These are phyloP conservation scores for Glycine latifolia DNA, from an alignment of 306 rosid species.

Conservation along the genomic window DNA sequence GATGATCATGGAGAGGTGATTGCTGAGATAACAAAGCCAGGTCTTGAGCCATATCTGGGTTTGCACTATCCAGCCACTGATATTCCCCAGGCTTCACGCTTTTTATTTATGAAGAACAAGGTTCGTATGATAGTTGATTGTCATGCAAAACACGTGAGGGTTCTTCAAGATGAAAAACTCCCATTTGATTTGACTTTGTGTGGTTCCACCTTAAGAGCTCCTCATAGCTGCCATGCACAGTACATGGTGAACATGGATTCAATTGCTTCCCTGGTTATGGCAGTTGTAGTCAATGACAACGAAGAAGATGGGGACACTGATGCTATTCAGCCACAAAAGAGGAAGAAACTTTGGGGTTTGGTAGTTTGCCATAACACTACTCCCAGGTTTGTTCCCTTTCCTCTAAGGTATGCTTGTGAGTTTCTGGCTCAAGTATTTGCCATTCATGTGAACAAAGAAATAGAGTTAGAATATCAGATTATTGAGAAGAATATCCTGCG, in stretches of 20 bases:
- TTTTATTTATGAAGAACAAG: slow-evolving; percentile 89
- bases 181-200: slow-evolving; percentile 82
- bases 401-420: slow-evolving; percentile 98
- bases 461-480: slow-evolving; percentile 83
- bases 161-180: slow-evolving; percentile 85
- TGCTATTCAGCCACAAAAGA: slow-evolving; percentile 75
- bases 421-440: slow-evolving; percentile 96
- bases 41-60: slow-evolving; percentile 87
- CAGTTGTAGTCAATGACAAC: slow-evolving; percentile 87
- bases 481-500: slow-evolving; percentile 89
- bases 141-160: slow-evolving; percentile 76
- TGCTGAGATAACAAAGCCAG: slow-evolving; percentile 82
- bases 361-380: slow-evolving; percentile 94
- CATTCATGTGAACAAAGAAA: slow-evolving; percentile 91
- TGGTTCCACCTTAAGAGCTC: slow-evolving; percentile 93
- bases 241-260: slow-evolving; percentile 93
- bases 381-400: slow-evolving; percentile 95
- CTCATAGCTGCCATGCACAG: slow-evolving; percentile 87
- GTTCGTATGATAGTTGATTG: slow-evolving; percentile 97
- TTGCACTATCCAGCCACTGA: slow-evolving; percentile 97
- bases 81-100: slow-evolving; percentile 94
- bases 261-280: slow-evolving; percentile 93
- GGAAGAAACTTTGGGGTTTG: slow-evolving; percentile 91
- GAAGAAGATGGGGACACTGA: slow-evolving; percentile 78
- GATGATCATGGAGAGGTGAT: slow-evolving; percentile 98